Base-by-base conservation (phyloP, 2,329 filamentous ascomycete genomes). In the Aspergillus sp. region DNA sequence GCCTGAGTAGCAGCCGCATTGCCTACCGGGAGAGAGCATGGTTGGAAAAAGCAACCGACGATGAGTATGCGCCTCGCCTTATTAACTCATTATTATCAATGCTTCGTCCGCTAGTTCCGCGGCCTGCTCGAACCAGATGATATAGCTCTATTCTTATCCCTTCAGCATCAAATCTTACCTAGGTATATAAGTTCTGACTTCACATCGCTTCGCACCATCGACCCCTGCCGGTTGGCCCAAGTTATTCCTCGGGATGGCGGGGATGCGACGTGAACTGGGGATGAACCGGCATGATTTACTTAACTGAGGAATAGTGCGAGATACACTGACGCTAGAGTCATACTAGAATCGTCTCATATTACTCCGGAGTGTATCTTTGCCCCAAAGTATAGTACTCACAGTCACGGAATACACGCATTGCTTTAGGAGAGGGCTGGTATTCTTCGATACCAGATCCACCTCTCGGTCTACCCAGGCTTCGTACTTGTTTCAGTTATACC, bases 321-420 rank as follows among this genome's bases (percentile, higher is more conserved):
- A n/a, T 54, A 23, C 45, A 68, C 70, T 50, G 64, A 62, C 71
- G 69, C 72, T 73, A 74, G 70, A 74, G 74, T 65, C 62, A 66
- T 67, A 65, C 65, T 63, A 73, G 70, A 75, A 74, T 69, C 64
- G 67, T 68, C 34, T 15, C 34, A 41, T 28, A 28, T 28, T 28
- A 19, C 19, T 19, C 19, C 19, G 19, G 1, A 28, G 25, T 28
- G 25, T 28, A 4, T 28, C 25, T 7, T 28, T 28, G 25, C 25
- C 25, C 25, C 25, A 28, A 28, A 28, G 4, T 28, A 28, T 28
- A 41, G 5, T 15, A 41, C 11, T 15, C 15, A 4, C 8, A 41
- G 34, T 15, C 11, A 11, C 15, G 34, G 34, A 41, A 41, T 5
- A 11, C 8, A 41, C 11, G 13, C 34, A 38, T 41, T 41, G 11